Percentiles rank a stretch among this genome's conserved stretches.
Evolutionary conservation across 495 filamentous ascomycete species (phyloP).

Genomic region (Penicillium subrubescens): DNA sequence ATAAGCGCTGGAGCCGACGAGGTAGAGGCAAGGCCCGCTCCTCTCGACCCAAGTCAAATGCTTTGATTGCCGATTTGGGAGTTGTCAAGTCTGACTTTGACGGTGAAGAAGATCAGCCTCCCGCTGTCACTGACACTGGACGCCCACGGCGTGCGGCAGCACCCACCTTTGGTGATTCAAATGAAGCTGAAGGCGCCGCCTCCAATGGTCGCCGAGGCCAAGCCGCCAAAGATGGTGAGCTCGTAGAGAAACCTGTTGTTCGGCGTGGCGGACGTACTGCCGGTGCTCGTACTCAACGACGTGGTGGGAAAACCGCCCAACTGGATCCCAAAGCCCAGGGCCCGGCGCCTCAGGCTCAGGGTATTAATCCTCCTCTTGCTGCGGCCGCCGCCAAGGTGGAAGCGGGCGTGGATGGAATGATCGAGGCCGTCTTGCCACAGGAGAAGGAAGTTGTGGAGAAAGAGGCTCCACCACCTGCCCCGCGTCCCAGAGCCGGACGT

Average conservation of each 20-base stretch:
- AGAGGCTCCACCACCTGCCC: constrained; percentile 20
- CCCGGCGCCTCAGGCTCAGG: constrained; percentile 21
- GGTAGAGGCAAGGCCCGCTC: constrained; percentile 53
- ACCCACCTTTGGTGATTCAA: constrained; percentile 66
- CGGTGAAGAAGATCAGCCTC: constrained; percentile 50
- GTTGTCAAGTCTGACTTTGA: constrained; percentile 58
- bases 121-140: constrained; percentile 65
- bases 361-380: constrained; percentile 20
- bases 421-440: constrained; percentile 20
- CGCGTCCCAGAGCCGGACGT: constrained; percentile 36
- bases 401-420: constrained; percentile 28
- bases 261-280: constrained; percentile 50
- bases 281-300: constrained; percentile 40
- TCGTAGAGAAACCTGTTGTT: constrained; percentile 57
- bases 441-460: constrained; percentile 33
- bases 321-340: constrained; percentile 35
- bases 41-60: constrained; percentile 69
- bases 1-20: constrained; percentile 69
- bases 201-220: constrained; percentile 48
- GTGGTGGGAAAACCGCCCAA: constrained; percentile 37
- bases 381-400: constrained; percentile 39
- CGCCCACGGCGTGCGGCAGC: constrained; percentile 70
- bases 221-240: constrained; percentile 51
- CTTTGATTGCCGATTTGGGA: constrained; percentile 73
- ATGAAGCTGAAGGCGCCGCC: constrained; percentile 49